Conservation (phyloP, 495 filamentous ascomycete species). For the Glonium stellatum region DNA sequence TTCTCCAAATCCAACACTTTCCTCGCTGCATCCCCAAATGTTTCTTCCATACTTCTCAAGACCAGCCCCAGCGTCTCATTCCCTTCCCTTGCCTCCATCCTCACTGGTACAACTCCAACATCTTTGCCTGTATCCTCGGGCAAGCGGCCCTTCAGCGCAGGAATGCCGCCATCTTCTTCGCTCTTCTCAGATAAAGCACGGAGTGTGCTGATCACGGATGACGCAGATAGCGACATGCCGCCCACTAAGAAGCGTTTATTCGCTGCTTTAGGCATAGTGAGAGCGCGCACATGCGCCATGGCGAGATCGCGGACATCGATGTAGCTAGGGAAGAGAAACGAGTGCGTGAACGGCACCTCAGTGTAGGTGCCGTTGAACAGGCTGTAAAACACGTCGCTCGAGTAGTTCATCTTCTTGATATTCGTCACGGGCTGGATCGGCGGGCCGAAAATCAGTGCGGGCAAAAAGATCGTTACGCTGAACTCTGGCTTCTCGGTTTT, state of each 20-base stretch:
- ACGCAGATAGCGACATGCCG: constrained; percentile 24
- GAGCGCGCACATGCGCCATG: constrained; percentile 30
- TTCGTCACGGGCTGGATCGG: constrained; percentile 25
- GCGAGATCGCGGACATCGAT: constrained; percentile 34
- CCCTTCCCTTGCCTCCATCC: constrained; percentile 26
- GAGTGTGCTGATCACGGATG: constrained; percentile 27
- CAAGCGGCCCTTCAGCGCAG: constrained; percentile 32
- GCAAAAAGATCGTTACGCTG: constrained; percentile 26
- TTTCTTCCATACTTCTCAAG: constrained; percentile 33
- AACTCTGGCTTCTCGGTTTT: constrained; percentile 27
- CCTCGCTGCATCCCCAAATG: constrained; percentile 36
- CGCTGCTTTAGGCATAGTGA: constrained; percentile 26
- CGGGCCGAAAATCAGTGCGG: constrained; percentile 30
- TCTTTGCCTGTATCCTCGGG: constrained; percentile 34
- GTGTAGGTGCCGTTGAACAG: constrained; percentile 34
- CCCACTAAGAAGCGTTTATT: constrained; percentile 29
- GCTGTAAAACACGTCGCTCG: constrained; percentile 30
- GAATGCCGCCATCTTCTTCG: constrained; percentile 15
- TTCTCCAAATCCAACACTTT: constrained; percentile 24
- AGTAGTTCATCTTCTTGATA: constrained; percentile 33
- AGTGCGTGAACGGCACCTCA: constrained; percentile 30
- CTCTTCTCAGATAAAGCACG: constrained; percentile 18
- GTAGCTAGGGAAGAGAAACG: constrained; percentile 29
- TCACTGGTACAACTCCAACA: constrained; percentile 18
- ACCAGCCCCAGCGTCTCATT: constrained; percentile 32